A percentile compares a stretch with the other conserved stretches of the same genome.
Evolutionary conservation across 2,329 filamentous ascomycete species (phyloP).

Genomic region (Pseudomassariella vexata): DNA sequence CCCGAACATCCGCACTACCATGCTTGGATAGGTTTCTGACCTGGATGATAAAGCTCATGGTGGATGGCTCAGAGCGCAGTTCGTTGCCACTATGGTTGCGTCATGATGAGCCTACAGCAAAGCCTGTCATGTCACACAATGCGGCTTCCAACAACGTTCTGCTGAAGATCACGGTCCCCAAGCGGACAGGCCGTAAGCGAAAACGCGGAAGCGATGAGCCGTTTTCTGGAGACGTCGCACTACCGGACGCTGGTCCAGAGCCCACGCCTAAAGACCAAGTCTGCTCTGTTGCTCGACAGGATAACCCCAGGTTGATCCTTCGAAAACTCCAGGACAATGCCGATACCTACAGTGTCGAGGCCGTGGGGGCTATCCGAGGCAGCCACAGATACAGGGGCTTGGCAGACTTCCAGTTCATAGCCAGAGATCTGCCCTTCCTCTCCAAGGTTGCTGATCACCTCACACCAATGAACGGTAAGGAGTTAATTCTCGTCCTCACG

Average conservation of each 20-base stretch:
- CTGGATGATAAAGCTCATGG: constrained; percentile 16
- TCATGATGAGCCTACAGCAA: constrained; percentile 72
- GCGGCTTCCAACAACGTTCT: constrained; percentile 76
- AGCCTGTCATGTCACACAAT: constrained; percentile 72
- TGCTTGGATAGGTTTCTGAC: background rate
- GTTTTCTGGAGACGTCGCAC: constrained; percentile 43
- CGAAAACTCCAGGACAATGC: constrained; percentile 66
- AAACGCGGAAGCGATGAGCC: constrained; percentile 71
- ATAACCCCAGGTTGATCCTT: constrained; percentile 50
- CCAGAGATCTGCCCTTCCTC: constrained; percentile 63
- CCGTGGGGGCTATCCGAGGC: constrained; percentile 67
- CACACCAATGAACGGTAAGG: constrained; percentile 62
- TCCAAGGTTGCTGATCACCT: constrained; percentile 65
- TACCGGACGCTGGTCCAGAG: constrained; percentile 17
- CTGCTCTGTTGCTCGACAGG: constrained; percentile 39
- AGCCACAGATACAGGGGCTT: constrained; percentile 83
- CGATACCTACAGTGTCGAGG: constrained; percentile 59
- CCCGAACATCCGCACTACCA: too few species aligned
- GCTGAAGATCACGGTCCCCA: constrained; percentile 81
- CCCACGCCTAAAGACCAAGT: constrained; percentile 21
- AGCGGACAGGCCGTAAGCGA: constrained; percentile 77
- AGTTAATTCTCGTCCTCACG: background rate
- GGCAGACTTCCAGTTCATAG: constrained; percentile 81
- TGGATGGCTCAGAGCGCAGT: constrained; percentile 29
- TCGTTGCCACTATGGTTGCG: constrained; percentile 68